Evolutionary conservation across 345 rosid species (phyloP), one percentile per base, ranked within the genome.

Genomic region (Citrus australasica): DNA sequence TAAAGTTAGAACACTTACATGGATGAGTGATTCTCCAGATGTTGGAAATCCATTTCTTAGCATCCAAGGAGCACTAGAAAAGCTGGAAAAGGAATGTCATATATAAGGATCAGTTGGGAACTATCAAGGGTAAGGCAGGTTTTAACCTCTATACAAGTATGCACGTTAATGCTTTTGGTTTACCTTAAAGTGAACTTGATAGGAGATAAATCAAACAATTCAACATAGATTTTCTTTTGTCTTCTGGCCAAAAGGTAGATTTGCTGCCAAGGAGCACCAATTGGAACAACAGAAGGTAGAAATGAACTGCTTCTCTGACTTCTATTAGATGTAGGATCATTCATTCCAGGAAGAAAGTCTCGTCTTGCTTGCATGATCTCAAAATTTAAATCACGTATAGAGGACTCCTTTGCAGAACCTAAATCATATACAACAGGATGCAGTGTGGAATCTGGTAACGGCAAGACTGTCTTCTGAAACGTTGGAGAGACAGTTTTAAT

Each of bases 221-320:
- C 98, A 76, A 95, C 90, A 80, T 91, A 95, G 64, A 95, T 87
- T 80, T 95, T 95, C 88, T 84, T 89, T 75, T 90, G 89, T 79
- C 94, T 91, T 88, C 96, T 87, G 70, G 98, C 97, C 86, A 90
- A 84, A 77, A 88, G 87, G 81, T 88, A 87, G 82, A 95, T 91
- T 78, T 86, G 82, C 83, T 95, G 98, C 99, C 97, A 91, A 80
- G 99, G 99, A 79, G 97, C 99, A 75, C 99, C 99, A 71, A 95
- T 88, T 53, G 99, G 99, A 88, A 90, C 86, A 75, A 91, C 83
- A 71, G 83, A 84, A 81, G 98, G 95, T 62, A 90, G 86, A 62
- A 83, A 81, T 48, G 82, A 81, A 83, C 73, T 75, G 77, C 83
- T 77, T 70, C 79, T 80, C 46, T 83, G 84, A 74, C 80, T 87